A percentile compares a stretch with the other conserved stretches of the same genome.
Evolutionary conservation across 2,329 filamentous ascomycete genomes (phyloP).

Genomic region (Tolypocladium pustulatum): DNA sequence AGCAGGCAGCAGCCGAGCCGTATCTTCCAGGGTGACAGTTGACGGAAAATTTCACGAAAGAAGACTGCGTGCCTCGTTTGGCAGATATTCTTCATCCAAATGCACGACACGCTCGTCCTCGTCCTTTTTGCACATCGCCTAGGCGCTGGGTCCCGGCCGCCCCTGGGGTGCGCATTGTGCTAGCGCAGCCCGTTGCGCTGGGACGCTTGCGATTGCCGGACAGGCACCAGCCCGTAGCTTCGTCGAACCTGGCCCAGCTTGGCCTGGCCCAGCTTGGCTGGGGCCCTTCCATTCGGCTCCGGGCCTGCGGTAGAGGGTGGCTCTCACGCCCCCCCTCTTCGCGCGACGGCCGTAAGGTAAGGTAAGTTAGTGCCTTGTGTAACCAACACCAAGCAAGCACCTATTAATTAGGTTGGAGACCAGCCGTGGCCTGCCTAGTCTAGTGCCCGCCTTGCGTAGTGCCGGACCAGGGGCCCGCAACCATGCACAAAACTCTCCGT

Average conservation of each 20-base stretch:
- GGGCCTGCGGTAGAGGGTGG: constrained; percentile 1
- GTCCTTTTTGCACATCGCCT: too few species aligned
- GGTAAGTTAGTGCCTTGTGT: background rate
- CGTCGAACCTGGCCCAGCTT: too few species aligned
- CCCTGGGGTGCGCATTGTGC: background rate
- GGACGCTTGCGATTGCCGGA: background rate
- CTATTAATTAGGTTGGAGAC: too few species aligned
- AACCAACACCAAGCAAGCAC: background rate
- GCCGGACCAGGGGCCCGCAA: background rate
- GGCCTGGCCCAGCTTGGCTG: too few species aligned
- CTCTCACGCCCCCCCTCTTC: constrained; percentile 1
- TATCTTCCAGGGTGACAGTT: too few species aligned
- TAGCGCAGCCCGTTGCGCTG: background rate
- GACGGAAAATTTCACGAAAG: too few species aligned
- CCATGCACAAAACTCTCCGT: background rate
- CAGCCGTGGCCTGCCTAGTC: too few species aligned
- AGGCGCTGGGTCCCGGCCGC: too few species aligned
- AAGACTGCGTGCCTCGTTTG: too few species aligned
- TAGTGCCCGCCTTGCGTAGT: background rate
- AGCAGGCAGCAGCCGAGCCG: too few species aligned
- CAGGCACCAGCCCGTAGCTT: background rate
- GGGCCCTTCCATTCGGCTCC: background rate
- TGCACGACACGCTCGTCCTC: too few species aligned
- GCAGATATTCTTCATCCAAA: too few species aligned
- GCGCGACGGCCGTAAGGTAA: background rate